phyloP scores from a whole-genome alignment of 2,329 filamentous ascomycete species.

The Colletotrichum liriopes region DNA sequence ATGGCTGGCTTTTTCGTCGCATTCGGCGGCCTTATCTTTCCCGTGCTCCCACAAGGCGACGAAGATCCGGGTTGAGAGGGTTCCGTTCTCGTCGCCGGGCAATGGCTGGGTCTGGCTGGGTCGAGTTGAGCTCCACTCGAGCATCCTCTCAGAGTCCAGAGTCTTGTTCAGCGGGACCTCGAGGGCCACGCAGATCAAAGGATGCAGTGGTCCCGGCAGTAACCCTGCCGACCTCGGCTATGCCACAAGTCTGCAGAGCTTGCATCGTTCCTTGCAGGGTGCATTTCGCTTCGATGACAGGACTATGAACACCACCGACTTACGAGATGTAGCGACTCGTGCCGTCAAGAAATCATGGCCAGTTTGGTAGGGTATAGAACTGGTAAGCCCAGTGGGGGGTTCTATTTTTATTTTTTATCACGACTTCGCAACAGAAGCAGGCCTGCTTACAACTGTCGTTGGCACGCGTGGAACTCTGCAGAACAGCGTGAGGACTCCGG shows the following conservation, averaged over 20 bases:
- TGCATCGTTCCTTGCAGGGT: neutral
- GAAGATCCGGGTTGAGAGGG: neutral
- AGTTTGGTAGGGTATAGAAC: too few relatives aligned
- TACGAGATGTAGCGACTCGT: too few relatives aligned
- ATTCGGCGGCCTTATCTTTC: neutral
- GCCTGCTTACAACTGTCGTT: neutral
- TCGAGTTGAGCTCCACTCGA: slow-evolving; percentile 11
- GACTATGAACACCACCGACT: neutral
- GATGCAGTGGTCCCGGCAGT: slow-evolving; percentile 10
- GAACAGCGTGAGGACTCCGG: neutral
- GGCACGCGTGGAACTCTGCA: neutral
- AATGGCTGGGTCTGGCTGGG: slow-evolving; percentile 19
- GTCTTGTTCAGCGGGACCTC: slow-evolving; percentile 39
- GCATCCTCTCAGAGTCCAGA: slow-evolving; percentile 17
- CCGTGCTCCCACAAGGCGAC: neutral
- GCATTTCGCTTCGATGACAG: neutral
- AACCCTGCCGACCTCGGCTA: slow-evolving; percentile 13
- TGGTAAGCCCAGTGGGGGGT: too few relatives aligned
- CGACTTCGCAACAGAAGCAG: neutral
- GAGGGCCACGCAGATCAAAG: slow-evolving; percentile 20
- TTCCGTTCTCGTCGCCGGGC: slow-evolving; percentile 1
- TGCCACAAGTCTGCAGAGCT: slow-evolving; percentile 7
- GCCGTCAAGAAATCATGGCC: too few relatives aligned
- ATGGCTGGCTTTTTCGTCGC: slow-evolving; percentile 1
- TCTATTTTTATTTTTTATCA: neutral